phyloP scores from a whole-genome alignment of 1,284 basidiomycete genomes.

The Vanrija sp. region DNA sequence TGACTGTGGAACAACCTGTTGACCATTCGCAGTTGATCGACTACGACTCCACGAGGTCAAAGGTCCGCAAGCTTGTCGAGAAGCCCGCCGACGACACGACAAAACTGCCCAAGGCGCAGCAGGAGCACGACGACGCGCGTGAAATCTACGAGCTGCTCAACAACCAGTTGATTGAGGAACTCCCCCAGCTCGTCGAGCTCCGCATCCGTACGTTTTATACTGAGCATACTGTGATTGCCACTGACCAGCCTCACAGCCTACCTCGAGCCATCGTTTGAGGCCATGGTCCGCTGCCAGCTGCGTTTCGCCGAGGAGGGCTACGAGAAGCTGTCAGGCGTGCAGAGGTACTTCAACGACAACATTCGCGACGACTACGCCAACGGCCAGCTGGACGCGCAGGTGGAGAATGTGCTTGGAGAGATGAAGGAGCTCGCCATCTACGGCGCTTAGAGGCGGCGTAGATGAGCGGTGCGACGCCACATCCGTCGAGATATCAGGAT shows the following conservation, averaged over 20 bases:
- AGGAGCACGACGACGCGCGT: constrained; percentile 89
- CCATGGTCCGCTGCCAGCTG: constrained; percentile 96
- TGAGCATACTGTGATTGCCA: neutral
- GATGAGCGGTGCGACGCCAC: no score
- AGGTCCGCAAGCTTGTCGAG: constrained; percentile 80
- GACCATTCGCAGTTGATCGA: constrained; percentile 68
- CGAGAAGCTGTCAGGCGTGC: constrained; percentile 93
- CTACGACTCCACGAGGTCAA: constrained; percentile 88
- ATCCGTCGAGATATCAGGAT: no score
- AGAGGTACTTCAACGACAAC: constrained; percentile 86
- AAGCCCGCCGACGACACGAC: constrained; percentile 92
- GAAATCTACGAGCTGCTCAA: constrained; percentile 92
- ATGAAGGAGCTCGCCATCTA: constrained; percentile 95
- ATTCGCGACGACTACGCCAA: constrained; percentile 96
- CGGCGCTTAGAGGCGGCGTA: constrained; percentile 28
- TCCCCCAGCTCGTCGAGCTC: constrained; percentile 89
- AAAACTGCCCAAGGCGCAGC: constrained; percentile 85
- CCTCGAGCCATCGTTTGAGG: constrained; percentile 97
- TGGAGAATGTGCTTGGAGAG: constrained; percentile 88
- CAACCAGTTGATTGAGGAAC: constrained; percentile 81
- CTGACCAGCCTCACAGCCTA: constrained; percentile 53
- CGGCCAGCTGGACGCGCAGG: constrained; percentile 91
- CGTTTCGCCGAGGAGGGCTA: constrained; percentile 98
- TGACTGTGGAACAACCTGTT: neutral
- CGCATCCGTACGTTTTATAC: constrained; percentile 63